Evolutionary conservation across 1,284 basidiomycete genomes (phyloP).

Genomic region (Mycena sp.): DNA sequence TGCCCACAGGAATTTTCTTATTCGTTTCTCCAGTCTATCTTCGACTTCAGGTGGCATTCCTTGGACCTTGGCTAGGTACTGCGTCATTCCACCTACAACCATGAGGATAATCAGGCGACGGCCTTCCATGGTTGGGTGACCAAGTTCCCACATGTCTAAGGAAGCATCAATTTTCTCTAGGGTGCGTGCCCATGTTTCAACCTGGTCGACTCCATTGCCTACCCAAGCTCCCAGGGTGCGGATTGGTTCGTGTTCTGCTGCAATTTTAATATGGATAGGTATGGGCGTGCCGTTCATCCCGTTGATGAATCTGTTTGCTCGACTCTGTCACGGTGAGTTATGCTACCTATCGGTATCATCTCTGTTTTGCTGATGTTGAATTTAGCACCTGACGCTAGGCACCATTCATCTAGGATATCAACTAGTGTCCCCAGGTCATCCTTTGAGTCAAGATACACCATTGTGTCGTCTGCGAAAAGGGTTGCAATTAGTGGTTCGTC

Average conservation of each 20-base stretch:
- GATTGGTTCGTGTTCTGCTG: slow-evolving; percentile 12
- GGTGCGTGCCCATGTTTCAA: slow-evolving; percentile 17
- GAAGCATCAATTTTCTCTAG: slow-evolving; percentile 28
- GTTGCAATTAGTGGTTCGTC: slow-evolving; percentile 18
- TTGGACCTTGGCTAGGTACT: slow-evolving; percentile 3
- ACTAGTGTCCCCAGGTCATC: slow-evolving; percentile 25
- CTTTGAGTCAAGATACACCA: slow-evolving; percentile 16
- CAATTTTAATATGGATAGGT: background rate
- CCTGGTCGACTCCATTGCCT: slow-evolving; percentile 23
- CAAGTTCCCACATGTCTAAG: slow-evolving; percentile 23
- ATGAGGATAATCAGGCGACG: background rate
- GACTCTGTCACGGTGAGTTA: too few relatives aligned
- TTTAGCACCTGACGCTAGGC: slow-evolving; percentile 34
- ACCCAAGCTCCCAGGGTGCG: slow-evolving; percentile 28
- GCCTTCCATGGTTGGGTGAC: slow-evolving; percentile 30
- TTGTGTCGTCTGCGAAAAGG: slow-evolving; percentile 32
- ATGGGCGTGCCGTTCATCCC: background rate
- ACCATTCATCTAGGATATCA: slow-evolving; percentile 30
- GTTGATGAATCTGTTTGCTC: background rate
- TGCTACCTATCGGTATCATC: background rate
- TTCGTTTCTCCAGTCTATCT: background rate
- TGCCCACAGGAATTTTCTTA: background rate
- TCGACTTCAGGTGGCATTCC: slow-evolving; percentile 5
- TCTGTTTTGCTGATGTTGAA: slow-evolving; percentile 36
- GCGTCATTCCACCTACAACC: background rate